A percentile compares a stretch with the other conserved stretches of the same genome.
Conservation (phyloP, 352 stramenopile species). For the Elongisporangium senticosum region DNA sequence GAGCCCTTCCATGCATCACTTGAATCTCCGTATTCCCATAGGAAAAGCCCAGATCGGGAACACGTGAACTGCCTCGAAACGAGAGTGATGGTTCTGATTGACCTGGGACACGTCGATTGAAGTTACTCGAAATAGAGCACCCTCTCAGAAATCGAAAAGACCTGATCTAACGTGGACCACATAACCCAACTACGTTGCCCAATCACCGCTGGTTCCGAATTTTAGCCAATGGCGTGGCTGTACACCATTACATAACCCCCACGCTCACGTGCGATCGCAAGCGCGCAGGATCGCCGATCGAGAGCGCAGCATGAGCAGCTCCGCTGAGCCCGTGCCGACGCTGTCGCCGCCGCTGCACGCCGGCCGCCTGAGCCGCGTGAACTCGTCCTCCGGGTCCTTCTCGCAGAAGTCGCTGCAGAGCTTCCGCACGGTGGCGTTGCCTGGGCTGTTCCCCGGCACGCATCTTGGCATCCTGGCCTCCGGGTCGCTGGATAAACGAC, state of each 20-base stretch:
- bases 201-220: neutral
- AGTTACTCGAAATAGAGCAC: neutral
- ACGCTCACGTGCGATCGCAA: neutral
- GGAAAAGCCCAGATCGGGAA: neutral
- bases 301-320: conserved; percentile 4
- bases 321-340: conserved; percentile 13
- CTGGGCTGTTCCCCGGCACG: conserved; percentile 62
- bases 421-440: conserved; percentile 69
- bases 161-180: neutral
- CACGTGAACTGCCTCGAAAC: neutral
- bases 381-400: conserved; percentile 42
- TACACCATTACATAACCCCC: neutral
- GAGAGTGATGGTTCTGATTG: neutral
- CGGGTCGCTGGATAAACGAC: conserved; percentile 71
- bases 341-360: conserved; percentile 23
- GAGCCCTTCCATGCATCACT: neutral
- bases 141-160: neutral
- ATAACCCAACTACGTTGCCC: neutral
- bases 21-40: neutral
- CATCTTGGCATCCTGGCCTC: conserved; percentile 75
- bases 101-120: neutral
- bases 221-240: neutral
- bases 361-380: conserved; percentile 52
- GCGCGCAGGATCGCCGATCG: neutral
- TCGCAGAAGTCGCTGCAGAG: conserved; percentile 50